These are phyloP conservation scores for Plasmodium sp. DNA, from an alignment of 169 alveolate genomes.

Conservation along the genomic window DNA sequence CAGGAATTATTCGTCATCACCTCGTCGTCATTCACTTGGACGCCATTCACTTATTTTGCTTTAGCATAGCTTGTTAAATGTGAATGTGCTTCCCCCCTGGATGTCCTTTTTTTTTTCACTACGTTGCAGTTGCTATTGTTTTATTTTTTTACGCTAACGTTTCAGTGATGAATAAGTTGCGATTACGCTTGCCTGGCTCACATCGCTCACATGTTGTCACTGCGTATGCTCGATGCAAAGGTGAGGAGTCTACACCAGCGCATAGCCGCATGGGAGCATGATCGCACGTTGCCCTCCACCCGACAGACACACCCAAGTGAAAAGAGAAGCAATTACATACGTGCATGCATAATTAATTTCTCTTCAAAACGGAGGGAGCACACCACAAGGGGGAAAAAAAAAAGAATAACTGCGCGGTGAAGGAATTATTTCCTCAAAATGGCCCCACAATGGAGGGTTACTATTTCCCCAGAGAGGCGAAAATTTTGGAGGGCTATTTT, in stretches of 20 bases:
- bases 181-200: background rate
- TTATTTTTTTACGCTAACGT: background rate
- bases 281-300: background rate
- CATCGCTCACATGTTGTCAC: background rate
- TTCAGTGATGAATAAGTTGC: background rate
- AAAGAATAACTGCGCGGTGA: background rate
- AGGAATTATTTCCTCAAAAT: background rate
- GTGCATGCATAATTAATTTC: background rate
- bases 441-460: background rate
- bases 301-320: background rate
- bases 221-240: background rate
- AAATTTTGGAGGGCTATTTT: background rate
- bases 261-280: background rate
- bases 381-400: background rate
- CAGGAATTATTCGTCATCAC: background rate
- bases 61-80: background rate
- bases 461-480: background rate
- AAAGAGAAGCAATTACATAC: background rate
- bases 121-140: background rate
- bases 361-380: background rate
- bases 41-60: background rate
- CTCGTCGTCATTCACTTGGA: background rate
- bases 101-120: background rate
- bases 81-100: background rate
- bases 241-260: background rate